phyloP scores from a whole-genome alignment of 768 basidiomycete genomes.

The Lentinula edodes region DNA sequence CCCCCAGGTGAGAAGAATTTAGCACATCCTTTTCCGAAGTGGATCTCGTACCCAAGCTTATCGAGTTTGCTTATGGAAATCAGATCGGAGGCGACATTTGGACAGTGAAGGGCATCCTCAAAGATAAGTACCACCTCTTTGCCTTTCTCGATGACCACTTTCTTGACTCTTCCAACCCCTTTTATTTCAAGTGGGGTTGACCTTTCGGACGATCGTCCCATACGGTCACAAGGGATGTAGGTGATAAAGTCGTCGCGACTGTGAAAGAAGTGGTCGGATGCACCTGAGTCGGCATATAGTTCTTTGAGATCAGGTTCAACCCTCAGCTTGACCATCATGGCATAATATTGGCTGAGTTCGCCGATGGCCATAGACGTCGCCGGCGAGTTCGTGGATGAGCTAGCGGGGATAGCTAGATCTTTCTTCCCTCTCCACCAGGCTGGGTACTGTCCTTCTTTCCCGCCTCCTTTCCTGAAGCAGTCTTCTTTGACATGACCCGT shows the following conservation, averaged over 20 bases:
- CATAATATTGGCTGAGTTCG: not conserved
- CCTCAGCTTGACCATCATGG: not conserved
- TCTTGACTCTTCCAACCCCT: conserved; percentile 16
- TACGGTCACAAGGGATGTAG: conserved; percentile 5
- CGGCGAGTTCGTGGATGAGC: not conserved
- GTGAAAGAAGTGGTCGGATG: conserved; percentile 19
- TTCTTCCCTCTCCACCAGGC: conserved; percentile 10
- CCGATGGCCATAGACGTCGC: not conserved
- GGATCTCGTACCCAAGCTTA: conserved; percentile 7
- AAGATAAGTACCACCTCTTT: conserved; percentile 12
- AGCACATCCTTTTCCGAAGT: conserved; percentile 10
- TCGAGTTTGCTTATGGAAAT: conserved; percentile 17
- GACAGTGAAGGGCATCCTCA: conserved; percentile 18
- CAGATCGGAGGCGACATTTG: conserved; percentile 20
- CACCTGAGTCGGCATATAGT: conserved; percentile 15
- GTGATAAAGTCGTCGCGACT: conserved; percentile 11
- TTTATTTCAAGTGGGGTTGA: conserved; percentile 13
- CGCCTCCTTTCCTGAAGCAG: conserved; percentile 21
- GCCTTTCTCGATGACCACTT: conserved; percentile 7
- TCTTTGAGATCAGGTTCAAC: not conserved
- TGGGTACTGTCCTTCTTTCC: conserved; percentile 18
- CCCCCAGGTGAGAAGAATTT: not conserved
- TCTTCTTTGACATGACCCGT: conserved; percentile 12
- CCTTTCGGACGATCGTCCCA: conserved; percentile 8
- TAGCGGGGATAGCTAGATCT: not conserved